These are phyloP conservation scores for Candida namnaoensis DNA, from an alignment of 805 yeast genomes.

Conservation along the genomic window DNA sequence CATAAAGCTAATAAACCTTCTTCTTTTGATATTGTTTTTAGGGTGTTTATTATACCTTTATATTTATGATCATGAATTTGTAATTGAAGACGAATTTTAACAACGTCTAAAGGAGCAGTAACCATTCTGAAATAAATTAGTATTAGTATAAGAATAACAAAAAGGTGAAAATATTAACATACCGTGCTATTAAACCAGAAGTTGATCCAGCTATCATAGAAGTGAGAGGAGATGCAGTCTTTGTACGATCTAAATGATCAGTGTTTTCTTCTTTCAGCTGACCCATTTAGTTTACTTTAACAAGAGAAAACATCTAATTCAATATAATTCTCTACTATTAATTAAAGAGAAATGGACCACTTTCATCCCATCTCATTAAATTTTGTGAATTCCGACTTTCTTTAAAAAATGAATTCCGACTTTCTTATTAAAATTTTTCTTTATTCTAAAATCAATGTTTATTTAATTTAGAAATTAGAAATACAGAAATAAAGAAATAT, in stretches of 20 bases:
- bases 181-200: slow-evolving; percentile 36
- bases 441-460: background rate
- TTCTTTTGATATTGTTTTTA: slow-evolving; percentile 33
- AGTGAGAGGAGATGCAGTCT: slow-evolving; percentile 40
- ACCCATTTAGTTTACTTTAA: no score
- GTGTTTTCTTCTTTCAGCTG: slow-evolving; percentile 9
- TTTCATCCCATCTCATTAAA: no score
- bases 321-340: no score
- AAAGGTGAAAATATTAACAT: no score
- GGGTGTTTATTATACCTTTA: slow-evolving; percentile 27
- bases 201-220: slow-evolving; percentile 63
- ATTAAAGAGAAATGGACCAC: no score
- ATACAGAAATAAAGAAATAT: background rate
- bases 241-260: slow-evolving; percentile 42
- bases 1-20: slow-evolving; percentile 81
- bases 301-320: no score
- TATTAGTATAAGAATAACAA: no score
- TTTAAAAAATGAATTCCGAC: no score
- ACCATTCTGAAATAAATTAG: no score
- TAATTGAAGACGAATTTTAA: slow-evolving; percentile 70
- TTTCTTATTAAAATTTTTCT: background rate
- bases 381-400: no score
- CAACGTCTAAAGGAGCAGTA: slow-evolving; percentile 72
- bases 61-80: slow-evolving; percentile 27
- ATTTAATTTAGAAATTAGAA: no score